Evolutionary conservation across 495 filamentous ascomycete genomes (phyloP).

Genomic region (Penicillium taxi): DNA sequence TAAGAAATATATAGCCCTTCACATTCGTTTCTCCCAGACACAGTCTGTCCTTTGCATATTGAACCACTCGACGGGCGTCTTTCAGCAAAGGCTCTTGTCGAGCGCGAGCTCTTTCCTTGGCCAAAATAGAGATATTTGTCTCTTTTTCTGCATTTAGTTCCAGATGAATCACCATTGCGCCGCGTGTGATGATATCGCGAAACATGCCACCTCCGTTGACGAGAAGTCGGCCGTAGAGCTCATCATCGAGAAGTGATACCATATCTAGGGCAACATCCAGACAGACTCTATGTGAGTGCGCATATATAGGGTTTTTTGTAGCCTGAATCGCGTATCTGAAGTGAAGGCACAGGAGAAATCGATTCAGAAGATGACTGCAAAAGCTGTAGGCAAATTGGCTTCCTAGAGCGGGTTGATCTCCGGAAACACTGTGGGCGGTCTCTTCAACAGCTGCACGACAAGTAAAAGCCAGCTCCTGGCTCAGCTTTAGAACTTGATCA

Average conservation of each 20-base stretch:
- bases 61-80: slow-evolving; percentile 24
- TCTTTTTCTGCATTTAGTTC: slow-evolving; percentile 21
- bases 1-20: slow-evolving; percentile 39
- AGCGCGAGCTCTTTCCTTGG: slow-evolving; percentile 21
- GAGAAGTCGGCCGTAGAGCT: slow-evolving; percentile 33
- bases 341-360: slow-evolving; percentile 44
- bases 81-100: slow-evolving; percentile 25
- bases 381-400: slow-evolving; percentile 19
- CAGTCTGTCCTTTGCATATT: slow-evolving; percentile 32
- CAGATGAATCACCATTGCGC: slow-evolving; percentile 22
- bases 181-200: slow-evolving; percentile 35
- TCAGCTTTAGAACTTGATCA: slow-evolving; percentile 33
- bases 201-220: slow-evolving; percentile 41
- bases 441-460: slow-evolving; percentile 23
- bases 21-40: slow-evolving; percentile 44
- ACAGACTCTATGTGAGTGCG: slow-evolving; percentile 39
- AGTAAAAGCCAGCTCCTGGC: slow-evolving; percentile 25
- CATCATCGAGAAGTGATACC: slow-evolving; percentile 33
- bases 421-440: too few relatives aligned
- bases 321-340: slow-evolving; percentile 38
- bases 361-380: slow-evolving; percentile 33
- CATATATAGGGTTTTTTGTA: slow-evolving; percentile 35
- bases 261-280: slow-evolving; percentile 38
- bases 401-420: too few relatives aligned
- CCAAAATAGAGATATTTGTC: slow-evolving; percentile 5